Conservation (phyloP, 2,329 filamentous ascomycete genomes). For the Fusarium incarnatum region DNA sequence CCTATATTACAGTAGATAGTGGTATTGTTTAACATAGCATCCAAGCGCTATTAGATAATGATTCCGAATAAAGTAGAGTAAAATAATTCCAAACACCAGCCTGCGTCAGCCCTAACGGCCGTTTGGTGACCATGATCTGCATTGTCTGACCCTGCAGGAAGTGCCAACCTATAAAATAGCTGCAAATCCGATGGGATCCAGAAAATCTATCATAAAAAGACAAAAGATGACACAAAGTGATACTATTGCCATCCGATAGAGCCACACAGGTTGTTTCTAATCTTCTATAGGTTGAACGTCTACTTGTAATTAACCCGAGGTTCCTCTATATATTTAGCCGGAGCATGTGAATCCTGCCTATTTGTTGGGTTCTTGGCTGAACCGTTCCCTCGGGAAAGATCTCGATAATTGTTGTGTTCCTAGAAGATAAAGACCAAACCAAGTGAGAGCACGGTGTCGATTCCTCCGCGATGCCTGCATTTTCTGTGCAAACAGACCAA, state of each 20-base stretch:
- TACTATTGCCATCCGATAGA: not conserved
- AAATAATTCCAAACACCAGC: not conserved
- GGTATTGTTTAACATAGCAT: too few species aligned
- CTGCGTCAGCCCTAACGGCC: not conserved
- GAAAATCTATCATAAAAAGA: not conserved
- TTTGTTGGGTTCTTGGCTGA: too few species aligned
- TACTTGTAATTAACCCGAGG: not conserved
- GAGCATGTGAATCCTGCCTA: not conserved
- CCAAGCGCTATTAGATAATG: not conserved
- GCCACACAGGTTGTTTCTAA: not conserved
- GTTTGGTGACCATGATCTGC: not conserved
- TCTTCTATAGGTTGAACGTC: not conserved
- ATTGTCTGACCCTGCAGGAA: not conserved
- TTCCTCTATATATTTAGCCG: not conserved
- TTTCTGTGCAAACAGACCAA: fast-evolving
- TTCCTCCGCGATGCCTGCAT: not conserved
- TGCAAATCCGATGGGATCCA: not conserved
- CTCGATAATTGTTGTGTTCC: not conserved
- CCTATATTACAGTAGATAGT: too few species aligned
- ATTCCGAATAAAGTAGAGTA: not conserved
- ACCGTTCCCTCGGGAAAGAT: not conserved
- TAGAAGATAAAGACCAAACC: not conserved
- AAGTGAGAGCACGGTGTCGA: not conserved
- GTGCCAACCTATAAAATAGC: not conserved
- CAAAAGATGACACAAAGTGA: fast-evolving